Evolutionary conservation across 139 green algal species (phyloP).

Genomic region (Spirogloea muscicola): DNA sequence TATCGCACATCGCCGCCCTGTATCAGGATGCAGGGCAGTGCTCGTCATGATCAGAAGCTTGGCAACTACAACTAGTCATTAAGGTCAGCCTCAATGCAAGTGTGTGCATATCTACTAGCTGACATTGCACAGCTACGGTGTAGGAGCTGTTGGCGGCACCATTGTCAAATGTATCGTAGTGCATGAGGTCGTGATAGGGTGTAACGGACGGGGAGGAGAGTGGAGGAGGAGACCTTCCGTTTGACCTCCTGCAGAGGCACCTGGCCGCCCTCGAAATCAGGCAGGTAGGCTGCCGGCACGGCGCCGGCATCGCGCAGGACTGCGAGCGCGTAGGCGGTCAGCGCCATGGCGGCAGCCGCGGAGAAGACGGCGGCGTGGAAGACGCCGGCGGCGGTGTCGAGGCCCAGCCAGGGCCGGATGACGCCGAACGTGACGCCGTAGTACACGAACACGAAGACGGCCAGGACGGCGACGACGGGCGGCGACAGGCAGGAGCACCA

Average conservation of each 20-base stretch:
- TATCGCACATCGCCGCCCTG: slow-evolving; percentile 64
- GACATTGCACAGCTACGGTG: no score
- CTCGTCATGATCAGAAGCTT: neutral
- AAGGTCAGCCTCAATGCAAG: no score
- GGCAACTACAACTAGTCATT: neutral
- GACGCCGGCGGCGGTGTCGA: slow-evolving; percentile 21
- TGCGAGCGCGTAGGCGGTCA: slow-evolving; percentile 33
- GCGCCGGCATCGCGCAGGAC: slow-evolving; percentile 38
- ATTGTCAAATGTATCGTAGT: no score
- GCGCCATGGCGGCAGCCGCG: slow-evolving; percentile 5
- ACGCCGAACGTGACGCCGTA: slow-evolving; percentile 20
- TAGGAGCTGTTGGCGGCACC: no score
- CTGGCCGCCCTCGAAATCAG: neutral
- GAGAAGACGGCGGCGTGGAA: slow-evolving; percentile 25
- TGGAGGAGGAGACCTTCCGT: no score
- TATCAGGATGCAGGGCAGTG: neutral
- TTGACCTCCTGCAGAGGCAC: slow-evolving; percentile 27
- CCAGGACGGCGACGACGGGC: slow-evolving; percentile 41
- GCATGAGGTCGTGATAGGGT: no score
- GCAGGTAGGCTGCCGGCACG: slow-evolving; percentile 22
- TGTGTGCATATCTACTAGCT: no score
- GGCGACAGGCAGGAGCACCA: slow-evolving; percentile 43
- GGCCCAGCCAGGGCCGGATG: slow-evolving; percentile 27
- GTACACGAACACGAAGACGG: slow-evolving; percentile 39
- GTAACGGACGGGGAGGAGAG: no score